These are phyloP conservation scores for Alternaria sp. DNA, from an alignment of 2,329 filamentous ascomycete species.

Conservation along the genomic window DNA sequence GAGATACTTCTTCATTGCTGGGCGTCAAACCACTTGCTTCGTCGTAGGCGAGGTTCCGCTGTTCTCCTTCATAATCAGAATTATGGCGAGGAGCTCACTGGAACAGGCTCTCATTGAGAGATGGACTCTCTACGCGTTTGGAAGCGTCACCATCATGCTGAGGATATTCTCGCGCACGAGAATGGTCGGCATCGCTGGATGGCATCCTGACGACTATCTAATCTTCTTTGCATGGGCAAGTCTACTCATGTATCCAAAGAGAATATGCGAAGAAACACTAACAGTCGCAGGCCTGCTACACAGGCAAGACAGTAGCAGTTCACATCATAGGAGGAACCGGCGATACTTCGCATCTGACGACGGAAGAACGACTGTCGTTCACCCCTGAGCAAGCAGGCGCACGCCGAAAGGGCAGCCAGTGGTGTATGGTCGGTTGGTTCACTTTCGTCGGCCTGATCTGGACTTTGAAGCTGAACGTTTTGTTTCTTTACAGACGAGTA, in stretches of 20 bases:
- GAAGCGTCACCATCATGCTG: slow-evolving; percentile 43
- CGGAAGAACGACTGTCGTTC: slow-evolving; percentile 46
- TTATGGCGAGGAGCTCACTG: slow-evolving; percentile 19
- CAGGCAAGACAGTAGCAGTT: slow-evolving; percentile 30
- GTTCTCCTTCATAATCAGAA: background rate
- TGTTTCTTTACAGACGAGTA: slow-evolving; percentile 53
- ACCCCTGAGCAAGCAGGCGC: slow-evolving; percentile 34
- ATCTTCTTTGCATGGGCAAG: slow-evolving; percentile 44
- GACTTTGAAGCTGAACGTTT: slow-evolving; percentile 55
- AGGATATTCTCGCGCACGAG: slow-evolving; percentile 47
- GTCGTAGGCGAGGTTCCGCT: background rate
- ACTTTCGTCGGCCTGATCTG: slow-evolving; percentile 52
- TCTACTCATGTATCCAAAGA: background rate
- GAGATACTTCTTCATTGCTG: no score
- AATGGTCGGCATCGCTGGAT: slow-evolving; percentile 47
- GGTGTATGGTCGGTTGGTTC: slow-evolving; percentile 49
- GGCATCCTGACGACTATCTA: slow-evolving; percentile 49
- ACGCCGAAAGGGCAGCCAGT: slow-evolving; percentile 49
- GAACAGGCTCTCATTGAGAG: slow-evolving; percentile 36
- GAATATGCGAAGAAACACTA: background rate
- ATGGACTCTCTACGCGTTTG: slow-evolving; percentile 52
- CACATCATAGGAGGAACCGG: slow-evolving; percentile 43
- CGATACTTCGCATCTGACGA: slow-evolving; percentile 43
- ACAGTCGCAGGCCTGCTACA: slow-evolving; percentile 24
- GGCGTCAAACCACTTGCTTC: background rate